These are phyloP conservation scores for Cutaneotrichosporon arboriforme DNA, from an alignment of 1,284 basidiomycete species.

Conservation along the genomic window DNA sequence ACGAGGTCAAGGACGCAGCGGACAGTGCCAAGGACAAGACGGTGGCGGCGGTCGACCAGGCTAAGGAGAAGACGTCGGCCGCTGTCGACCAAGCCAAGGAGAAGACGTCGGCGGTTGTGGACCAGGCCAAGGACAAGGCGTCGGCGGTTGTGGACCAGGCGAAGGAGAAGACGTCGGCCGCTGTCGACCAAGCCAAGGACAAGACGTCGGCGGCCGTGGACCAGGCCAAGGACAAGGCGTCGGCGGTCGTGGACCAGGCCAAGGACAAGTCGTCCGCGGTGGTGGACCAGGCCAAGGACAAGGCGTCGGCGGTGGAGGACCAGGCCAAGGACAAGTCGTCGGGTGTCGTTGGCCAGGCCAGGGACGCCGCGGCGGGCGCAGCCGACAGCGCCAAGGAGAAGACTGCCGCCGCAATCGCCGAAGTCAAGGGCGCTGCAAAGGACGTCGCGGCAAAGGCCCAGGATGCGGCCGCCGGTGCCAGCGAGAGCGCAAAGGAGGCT, in stretches of 20 bases:
- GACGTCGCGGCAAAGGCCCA: background rate
- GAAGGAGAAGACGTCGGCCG: background rate
- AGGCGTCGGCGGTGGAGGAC: background rate
- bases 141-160: background rate
- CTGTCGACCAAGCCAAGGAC: background rate
- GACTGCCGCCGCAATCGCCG: background rate
- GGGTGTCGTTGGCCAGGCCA: background rate
- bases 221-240: too few relatives aligned
- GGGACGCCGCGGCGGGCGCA: too few relatives aligned
- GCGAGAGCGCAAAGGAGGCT: background rate
- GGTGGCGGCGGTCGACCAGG: background rate
- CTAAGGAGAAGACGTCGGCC: background rate
- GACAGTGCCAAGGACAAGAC: background rate
- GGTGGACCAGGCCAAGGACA: background rate
- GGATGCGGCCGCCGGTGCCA: background rate
- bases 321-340: background rate
- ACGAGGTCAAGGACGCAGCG: background rate
- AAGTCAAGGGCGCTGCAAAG: background rate
- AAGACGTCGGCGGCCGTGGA: too few relatives aligned
- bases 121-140: too few relatives aligned
- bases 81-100: background rate
- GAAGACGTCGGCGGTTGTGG: too few relatives aligned
- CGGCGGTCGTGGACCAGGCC: too few relatives aligned
- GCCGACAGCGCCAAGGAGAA: background rate
- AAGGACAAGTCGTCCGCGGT: too few relatives aligned